A percentile compares a stretch with the other conserved stretches of the same genome.
phyloP scores from a whole-genome alignment of 805 yeast genomes.

The Zygosaccharomyces siamensis region DNA sequence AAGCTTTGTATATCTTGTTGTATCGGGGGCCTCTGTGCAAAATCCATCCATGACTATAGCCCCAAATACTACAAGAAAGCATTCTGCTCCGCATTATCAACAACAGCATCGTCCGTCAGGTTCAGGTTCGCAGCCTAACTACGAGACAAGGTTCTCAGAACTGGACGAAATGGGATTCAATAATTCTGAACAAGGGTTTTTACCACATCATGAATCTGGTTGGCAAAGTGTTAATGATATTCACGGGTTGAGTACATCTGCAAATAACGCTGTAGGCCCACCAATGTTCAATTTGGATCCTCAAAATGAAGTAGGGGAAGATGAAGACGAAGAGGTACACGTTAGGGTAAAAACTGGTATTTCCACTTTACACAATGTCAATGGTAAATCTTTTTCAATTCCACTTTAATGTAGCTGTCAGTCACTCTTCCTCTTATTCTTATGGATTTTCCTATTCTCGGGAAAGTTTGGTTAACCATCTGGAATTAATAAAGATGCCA shows the following conservation, averaged over 20 bases:
- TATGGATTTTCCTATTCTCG: neutral
- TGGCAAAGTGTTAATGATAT: slow-evolving; percentile 34
- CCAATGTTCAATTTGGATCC: slow-evolving; percentile 12
- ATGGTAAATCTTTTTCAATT: slow-evolving; percentile 34
- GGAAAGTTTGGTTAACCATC: neutral
- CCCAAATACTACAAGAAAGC: neutral
- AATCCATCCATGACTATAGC: slow-evolving; percentile 1
- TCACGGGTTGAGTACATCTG: slow-evolving; percentile 22
- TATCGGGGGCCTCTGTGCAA: slow-evolving; percentile 21
- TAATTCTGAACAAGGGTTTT: slow-evolving; percentile 12
- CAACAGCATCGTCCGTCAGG: neutral
- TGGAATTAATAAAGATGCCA: slow-evolving; percentile 3
- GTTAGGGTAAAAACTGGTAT: slow-evolving; percentile 42
- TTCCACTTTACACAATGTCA: slow-evolving; percentile 39
- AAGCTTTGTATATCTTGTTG: slow-evolving; percentile 42
- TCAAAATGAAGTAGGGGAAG: slow-evolving; percentile 4
- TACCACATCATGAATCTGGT: slow-evolving; percentile 19
- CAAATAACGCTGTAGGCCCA: slow-evolving; percentile 6
- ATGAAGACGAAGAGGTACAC: slow-evolving; percentile 35
- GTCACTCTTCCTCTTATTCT: neutral
- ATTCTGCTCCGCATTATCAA: neutral
- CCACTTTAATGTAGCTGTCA: slow-evolving; percentile 11
- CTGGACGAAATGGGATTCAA: slow-evolving; percentile 10
- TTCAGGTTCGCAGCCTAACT: neutral
- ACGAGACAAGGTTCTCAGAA: slow-evolving; percentile 5